These are phyloP conservation scores for Pseudogymnoascus destructans DNA, from an alignment of 2,329 filamentous ascomycete species.

Conservation along the genomic window DNA sequence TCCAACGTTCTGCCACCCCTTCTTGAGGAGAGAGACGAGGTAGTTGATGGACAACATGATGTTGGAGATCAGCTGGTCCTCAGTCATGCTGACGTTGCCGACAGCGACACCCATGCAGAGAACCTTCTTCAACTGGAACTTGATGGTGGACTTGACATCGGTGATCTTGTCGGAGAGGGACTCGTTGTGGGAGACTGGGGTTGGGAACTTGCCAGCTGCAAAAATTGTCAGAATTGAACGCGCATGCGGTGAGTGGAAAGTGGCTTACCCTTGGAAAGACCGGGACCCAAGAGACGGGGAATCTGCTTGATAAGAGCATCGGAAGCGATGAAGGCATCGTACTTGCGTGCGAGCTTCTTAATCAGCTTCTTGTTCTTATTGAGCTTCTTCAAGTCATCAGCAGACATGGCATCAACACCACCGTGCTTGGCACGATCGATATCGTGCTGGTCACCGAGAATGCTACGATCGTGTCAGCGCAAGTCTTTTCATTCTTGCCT, in stretches of 20 bases:
- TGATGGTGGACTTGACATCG: constrained; percentile 99
- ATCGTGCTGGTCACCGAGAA: constrained; percentile 93
- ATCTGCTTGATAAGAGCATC: constrained; percentile 99
- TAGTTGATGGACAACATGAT: constrained; percentile 99
- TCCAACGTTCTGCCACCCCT: constrained; percentile 99
- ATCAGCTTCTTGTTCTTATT: constrained; percentile 99
- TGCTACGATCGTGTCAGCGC: constrained; percentile 35
- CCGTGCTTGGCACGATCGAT: constrained; percentile 99
- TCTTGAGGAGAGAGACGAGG: constrained; percentile 98
- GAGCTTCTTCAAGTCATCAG: constrained; percentile 99
- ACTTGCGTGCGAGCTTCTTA: constrained; percentile 99
- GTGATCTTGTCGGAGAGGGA: constrained; percentile 91
- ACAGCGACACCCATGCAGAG: constrained; percentile 99
- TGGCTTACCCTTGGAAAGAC: constrained; percentile 81
- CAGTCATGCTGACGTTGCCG: constrained; percentile 93
- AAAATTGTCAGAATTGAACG: constrained; percentile 22
- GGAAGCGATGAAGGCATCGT: constrained; percentile 97
- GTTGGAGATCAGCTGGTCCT: constrained; percentile 94
- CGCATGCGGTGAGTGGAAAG: neutral
- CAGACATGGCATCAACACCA: constrained; percentile 94
- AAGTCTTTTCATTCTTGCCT: constrained; percentile 10
- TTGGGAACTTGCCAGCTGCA: constrained; percentile 97
- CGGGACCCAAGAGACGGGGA: constrained; percentile 95
- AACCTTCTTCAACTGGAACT: constrained; percentile 99
- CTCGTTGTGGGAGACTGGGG: constrained; percentile 91